A percentile compares a stretch with the other conserved stretches of the same genome.
phyloP scores from a whole-genome alignment of 78 protist species.

The Tieghemostelium lacteum region DNA sequence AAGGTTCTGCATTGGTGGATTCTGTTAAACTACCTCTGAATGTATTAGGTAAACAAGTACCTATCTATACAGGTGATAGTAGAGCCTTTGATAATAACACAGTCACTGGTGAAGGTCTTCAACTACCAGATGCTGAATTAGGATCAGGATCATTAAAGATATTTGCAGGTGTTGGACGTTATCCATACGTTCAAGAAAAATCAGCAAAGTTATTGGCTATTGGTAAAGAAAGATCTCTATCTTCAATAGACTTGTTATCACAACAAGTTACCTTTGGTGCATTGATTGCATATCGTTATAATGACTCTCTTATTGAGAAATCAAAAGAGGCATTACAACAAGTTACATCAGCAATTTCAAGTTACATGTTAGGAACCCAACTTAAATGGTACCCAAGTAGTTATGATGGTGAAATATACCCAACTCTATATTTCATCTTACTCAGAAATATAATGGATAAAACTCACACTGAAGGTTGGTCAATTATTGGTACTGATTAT shows the following conservation, averaged over 20 bases:
- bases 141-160: conserved; percentile 33
- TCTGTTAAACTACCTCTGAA: background rate
- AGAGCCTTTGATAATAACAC: conserved; percentile 6
- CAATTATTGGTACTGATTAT: background rate
- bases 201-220: conserved; percentile 4
- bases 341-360: background rate
- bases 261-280: conserved; percentile 72
- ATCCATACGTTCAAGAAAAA: conserved; percentile 43
- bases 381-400: conserved; percentile 40
- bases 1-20: conserved; percentile 3
- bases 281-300: conserved; percentile 26
- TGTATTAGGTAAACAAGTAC: conserved; percentile 27
- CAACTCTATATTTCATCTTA: conserved; percentile 36
- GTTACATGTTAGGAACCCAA: background rate
- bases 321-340: conserved; percentile 24
- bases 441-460: conserved; percentile 19
- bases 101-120: background rate
- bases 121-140: conserved; percentile 22
- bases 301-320: conserved; percentile 17
- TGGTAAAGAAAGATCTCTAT: conserved; percentile 6
- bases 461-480: conserved; percentile 34
- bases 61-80: conserved; percentile 53
- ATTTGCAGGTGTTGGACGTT: conserved; percentile 44
- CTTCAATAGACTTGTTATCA: conserved; percentile 48
- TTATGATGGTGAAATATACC: conserved; percentile 6